These are phyloP conservation scores for Diaporthe capsici DNA, from an alignment of 2,329 filamentous ascomycete species.

Conservation along the genomic window DNA sequence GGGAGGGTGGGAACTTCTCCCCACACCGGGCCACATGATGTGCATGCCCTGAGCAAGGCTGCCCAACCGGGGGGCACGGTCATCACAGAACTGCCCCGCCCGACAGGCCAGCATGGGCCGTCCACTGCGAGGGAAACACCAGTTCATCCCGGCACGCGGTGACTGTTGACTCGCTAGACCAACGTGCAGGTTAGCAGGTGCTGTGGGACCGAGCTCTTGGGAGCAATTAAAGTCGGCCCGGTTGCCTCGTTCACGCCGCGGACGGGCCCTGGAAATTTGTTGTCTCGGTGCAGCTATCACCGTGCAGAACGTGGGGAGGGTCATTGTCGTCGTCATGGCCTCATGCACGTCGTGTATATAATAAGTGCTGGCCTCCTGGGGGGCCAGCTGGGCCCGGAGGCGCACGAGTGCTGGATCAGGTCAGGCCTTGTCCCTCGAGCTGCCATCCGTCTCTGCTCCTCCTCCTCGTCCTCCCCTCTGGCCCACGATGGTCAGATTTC, in stretches of 20 bases:
- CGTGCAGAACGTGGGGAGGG: not conserved
- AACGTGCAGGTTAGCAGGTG: not conserved
- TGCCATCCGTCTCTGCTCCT: not conserved
- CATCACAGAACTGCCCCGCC: conserved; percentile 3
- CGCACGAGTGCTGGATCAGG: not conserved
- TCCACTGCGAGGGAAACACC: not conserved
- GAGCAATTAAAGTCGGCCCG: conserved; percentile 22
- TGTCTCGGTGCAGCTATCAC: conserved; percentile 26
- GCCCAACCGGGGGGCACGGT: not conserved
- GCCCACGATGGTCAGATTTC: conserved; percentile 3
- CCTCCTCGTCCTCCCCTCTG: not conserved
- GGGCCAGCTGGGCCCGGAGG: not conserved
- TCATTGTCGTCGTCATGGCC: not conserved
- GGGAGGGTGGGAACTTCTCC: conserved; percentile 26
- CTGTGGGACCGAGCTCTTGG: conserved; percentile 1
- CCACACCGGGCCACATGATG: conserved; percentile 14
- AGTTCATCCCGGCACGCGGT: conserved; percentile 11
- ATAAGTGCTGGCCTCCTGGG: not conserved
- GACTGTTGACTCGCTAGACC: conserved; percentile 14
- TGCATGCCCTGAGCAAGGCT: not conserved
- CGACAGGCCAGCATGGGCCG: conserved; percentile 22
- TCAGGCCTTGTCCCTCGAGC: conserved; percentile 4
- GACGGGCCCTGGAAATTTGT: not conserved
- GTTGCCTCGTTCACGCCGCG: conserved; percentile 13
- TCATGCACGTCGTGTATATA: not conserved